Conservation (phyloP, 2,329 filamentous ascomycete genomes). For the Myriangium duriaei region DNA sequence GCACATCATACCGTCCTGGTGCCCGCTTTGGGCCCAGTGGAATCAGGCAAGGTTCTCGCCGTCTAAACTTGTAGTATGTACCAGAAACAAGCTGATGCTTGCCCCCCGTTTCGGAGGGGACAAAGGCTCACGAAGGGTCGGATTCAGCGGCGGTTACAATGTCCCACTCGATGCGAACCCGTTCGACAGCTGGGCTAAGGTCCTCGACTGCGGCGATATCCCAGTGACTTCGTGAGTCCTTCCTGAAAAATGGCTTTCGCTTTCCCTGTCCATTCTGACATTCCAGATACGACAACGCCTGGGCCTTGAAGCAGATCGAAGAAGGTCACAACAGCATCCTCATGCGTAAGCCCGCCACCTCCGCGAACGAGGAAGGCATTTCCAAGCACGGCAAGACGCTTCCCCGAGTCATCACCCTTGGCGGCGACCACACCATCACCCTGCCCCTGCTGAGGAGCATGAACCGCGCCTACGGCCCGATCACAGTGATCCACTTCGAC, state of each 20-base stretch:
- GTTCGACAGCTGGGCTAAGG: constrained; percentile 68
- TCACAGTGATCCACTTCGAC: constrained; percentile 53
- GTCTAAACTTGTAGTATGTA: constrained; percentile 75
- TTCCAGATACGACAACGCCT: constrained; percentile 64
- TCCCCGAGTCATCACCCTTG: constrained; percentile 65
- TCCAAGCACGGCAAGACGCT: constrained; percentile 63
- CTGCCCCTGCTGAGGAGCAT: constrained; percentile 44
- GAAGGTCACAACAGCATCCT: constrained; percentile 69
- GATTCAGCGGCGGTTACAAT: constrained; percentile 70
- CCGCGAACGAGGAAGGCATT: constrained; percentile 53
- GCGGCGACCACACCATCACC: constrained; percentile 51
- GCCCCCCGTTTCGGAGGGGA: constrained; percentile 16
- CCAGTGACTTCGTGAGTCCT: constrained; percentile 63
- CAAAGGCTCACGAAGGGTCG: constrained; percentile 38
- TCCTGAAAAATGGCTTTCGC: too few relatives aligned
- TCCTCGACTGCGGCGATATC: constrained; percentile 74
- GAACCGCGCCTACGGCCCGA: constrained; percentile 54
- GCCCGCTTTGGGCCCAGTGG: constrained; percentile 75
- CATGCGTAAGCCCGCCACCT: constrained; percentile 56
- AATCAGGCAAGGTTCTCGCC: constrained; percentile 73
- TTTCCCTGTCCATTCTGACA: not conserved
- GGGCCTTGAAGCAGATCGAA: constrained; percentile 72
- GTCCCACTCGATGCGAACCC: constrained; percentile 69
- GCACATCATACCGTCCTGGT: constrained; percentile 72
- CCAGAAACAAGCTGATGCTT: constrained; percentile 20